Percentiles rank a stretch among this genome's conserved stretches.
phyloP scores from a whole-genome alignment of 352 stramenopile species.

The Discostella stelligera region DNA sequence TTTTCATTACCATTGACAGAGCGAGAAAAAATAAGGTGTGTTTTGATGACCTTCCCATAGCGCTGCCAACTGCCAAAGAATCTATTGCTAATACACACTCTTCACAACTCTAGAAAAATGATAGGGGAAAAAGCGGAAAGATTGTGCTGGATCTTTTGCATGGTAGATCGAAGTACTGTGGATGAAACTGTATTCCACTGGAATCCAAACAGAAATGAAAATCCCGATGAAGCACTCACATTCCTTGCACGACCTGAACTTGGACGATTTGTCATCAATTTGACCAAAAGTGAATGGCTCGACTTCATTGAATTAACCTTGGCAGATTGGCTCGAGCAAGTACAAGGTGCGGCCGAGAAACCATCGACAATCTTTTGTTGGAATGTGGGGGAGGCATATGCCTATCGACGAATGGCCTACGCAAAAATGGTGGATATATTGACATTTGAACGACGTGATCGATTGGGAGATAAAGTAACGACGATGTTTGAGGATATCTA shows the following conservation, averaged over 20 bases:
- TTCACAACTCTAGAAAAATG: conserved; percentile 33
- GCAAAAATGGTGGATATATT: conserved; percentile 76
- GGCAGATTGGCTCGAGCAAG: conserved; percentile 83
- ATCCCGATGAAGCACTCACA: conserved; percentile 25
- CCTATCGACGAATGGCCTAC: conserved; percentile 77
- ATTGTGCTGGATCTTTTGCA: conserved; percentile 81
- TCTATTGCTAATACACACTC: conserved; percentile 1
- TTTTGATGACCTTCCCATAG: background rate
- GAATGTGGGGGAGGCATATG: conserved; percentile 77
- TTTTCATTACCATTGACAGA: conserved; percentile 70
- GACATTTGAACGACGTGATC: conserved; percentile 42
- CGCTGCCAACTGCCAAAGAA: background rate
- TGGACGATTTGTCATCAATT: conserved; percentile 72
- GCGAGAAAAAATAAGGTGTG: conserved; percentile 55
- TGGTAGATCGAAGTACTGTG: conserved; percentile 77
- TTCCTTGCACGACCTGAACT: conserved; percentile 75
- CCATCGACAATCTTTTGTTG: conserved; percentile 68
- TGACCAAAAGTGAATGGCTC: conserved; percentile 76
- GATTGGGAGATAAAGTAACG: conserved; percentile 41
- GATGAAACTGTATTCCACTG: conserved; percentile 73
- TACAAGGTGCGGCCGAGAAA: conserved; percentile 74
- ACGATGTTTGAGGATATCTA: conserved; percentile 70
- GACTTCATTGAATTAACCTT: conserved; percentile 82
- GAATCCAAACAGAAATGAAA: conserved; percentile 13
- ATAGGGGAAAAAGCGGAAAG: conserved; percentile 78